Percentiles rank a stretch among this genome's conserved stretches.
Evolutionary conservation across 192 early-diverging fungal genomes (phyloP).

Genomic region (Umbelopsis sp.): DNA sequence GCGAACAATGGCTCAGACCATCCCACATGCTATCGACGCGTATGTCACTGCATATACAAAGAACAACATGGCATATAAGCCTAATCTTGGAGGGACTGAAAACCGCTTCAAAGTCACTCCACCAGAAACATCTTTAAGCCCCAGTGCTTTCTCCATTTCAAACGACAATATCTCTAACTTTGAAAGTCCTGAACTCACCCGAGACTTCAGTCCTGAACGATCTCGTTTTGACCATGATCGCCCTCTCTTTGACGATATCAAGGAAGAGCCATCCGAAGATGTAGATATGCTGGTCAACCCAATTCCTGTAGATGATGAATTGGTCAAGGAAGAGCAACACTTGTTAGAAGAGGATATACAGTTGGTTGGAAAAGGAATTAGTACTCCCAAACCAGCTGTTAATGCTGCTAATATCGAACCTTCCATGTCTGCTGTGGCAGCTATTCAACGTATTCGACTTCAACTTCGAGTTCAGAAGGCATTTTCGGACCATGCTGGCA

Average conservation of each 20-base stretch:
- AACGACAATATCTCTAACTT: neutral
- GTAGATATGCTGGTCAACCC: neutral
- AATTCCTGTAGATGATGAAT: neutral
- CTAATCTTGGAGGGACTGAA: neutral
- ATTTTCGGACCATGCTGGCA: constrained; percentile 17
- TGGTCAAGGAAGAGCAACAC: constrained; percentile 1
- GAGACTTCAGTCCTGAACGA: neutral
- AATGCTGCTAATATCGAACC: constrained; percentile 11
- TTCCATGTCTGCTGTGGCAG: constrained; percentile 19
- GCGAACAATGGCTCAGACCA: constrained; percentile 15
- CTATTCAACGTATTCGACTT: constrained; percentile 36
- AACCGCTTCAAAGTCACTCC: neutral
- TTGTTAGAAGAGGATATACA: constrained; percentile 15
- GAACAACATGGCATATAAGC: constrained; percentile 27
- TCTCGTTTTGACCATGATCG: neutral
- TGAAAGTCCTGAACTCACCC: neutral
- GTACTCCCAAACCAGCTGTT: neutral
- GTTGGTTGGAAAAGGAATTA: neutral
- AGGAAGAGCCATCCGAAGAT: neutral
- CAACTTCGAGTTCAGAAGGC: constrained; percentile 33
- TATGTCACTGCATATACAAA: constrained; percentile 25
- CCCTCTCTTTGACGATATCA: constrained; percentile 4
- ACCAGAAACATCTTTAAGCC: neutral
- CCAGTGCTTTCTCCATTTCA: neutral
- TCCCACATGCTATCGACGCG: constrained; percentile 28